phyloP scores from a whole-genome alignment of 306 rosid species.

The Inga laurina region DNA sequence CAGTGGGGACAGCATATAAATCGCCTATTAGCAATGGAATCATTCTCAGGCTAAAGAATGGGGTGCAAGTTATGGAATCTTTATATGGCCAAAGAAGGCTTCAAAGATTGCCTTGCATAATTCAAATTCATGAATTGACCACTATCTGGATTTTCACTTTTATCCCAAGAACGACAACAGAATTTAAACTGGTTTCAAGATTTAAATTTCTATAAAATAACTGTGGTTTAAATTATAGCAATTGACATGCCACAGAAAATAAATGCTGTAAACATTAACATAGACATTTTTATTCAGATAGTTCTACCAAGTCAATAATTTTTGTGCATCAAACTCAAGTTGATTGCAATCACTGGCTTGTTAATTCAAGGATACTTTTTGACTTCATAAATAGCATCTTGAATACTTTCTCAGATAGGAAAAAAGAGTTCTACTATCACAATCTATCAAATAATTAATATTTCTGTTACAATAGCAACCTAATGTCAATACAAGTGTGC shows the following conservation, averaged over 20 bases:
- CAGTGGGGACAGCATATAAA: slow-evolving; percentile 20
- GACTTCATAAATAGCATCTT: neutral
- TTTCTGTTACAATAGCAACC: neutral
- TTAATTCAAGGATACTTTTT: neutral
- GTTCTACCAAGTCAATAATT: neutral
- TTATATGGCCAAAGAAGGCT: neutral
- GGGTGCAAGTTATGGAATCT: neutral
- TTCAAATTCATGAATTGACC: slow-evolving; percentile 8
- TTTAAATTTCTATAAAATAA: neutral
- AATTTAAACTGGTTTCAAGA: neutral
- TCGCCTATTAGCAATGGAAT: neutral
- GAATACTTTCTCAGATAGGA: neutral
- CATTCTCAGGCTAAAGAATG: neutral
- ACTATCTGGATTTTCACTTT: neutral
- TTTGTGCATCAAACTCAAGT: neutral
- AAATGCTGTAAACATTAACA: neutral
- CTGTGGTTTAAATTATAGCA: neutral
- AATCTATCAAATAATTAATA: neutral
- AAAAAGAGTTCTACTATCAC: neutral
- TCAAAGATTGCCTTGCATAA: slow-evolving; percentile 10
- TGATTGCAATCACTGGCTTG: neutral
- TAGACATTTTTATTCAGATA: neutral
- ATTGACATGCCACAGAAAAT: neutral
- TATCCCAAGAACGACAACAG: neutral
- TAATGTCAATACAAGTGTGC: slow-evolving; percentile 5